Conservation (phyloP, 805 yeast species). For the Candida pseudofarinosa region DNA sequence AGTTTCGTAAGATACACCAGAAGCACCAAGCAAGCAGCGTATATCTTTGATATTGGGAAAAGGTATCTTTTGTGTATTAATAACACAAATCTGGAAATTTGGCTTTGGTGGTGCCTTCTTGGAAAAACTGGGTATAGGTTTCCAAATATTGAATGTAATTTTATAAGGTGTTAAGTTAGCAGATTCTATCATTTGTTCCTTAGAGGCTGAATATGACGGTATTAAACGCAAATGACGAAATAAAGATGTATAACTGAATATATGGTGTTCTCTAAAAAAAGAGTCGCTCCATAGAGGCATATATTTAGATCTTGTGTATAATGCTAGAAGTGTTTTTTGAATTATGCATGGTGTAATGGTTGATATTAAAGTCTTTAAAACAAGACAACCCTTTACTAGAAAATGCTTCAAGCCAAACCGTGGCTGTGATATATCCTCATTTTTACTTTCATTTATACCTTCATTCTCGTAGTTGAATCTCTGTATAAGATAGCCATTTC, state of each 20-base stretch:
- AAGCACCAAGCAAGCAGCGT: slow-evolving; percentile 20
- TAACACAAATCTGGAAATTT: slow-evolving; percentile 67
- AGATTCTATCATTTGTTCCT: slow-evolving; percentile 4
- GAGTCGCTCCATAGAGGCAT: slow-evolving; percentile 4
- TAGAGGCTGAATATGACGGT: slow-evolving; percentile 13
- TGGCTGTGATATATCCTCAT: neutral
- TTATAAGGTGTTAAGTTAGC: slow-evolving; percentile 11
- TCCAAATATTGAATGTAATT: slow-evolving; percentile 73
- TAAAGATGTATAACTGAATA: slow-evolving; percentile 20
- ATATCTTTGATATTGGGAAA: slow-evolving; percentile 49
- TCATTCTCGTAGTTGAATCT: slow-evolving; percentile 12
- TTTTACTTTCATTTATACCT: neutral
- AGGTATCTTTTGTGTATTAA: slow-evolving; percentile 38
- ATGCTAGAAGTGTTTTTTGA: neutral
- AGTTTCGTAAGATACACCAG: neutral
- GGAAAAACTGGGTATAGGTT: slow-evolving; percentile 68
- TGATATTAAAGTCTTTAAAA: too few species aligned
- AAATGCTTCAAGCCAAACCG: too few species aligned
- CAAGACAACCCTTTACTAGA: neutral
- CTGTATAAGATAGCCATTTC: slow-evolving; percentile 70
- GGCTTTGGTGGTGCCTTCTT: slow-evolving; percentile 69
- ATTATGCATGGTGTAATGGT: neutral
- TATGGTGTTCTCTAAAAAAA: slow-evolving; percentile 22
- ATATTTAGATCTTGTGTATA: neutral
- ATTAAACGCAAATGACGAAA: slow-evolving; percentile 19